Conservation (phyloP, 306 rosid species). For the Vachellia pachyceras region DNA sequence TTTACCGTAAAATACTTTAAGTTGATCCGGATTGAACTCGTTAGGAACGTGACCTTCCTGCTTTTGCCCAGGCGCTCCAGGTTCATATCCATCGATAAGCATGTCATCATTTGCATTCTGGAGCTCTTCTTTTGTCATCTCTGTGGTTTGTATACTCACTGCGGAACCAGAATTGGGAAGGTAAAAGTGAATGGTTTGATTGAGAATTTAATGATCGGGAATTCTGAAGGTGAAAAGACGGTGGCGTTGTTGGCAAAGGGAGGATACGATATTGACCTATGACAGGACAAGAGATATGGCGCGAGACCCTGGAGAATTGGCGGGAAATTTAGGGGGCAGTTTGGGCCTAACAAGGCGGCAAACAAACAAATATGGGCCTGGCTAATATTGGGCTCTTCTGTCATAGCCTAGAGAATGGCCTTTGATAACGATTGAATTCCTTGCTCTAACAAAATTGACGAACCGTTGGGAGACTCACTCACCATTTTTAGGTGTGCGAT, state of each 20-base stretch:
- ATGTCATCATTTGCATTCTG: slow-evolving; percentile 46
- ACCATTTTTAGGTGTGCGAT: no score
- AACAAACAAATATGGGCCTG: no score
- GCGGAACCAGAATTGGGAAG: not conserved
- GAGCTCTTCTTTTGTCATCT: slow-evolving; percentile 40
- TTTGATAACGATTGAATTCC: no score
- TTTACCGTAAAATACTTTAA: slow-evolving; percentile 72
- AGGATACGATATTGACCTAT: not conserved
- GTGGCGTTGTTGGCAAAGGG: not conserved
- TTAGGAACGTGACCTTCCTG: slow-evolving; percentile 39
- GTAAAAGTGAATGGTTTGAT: not conserved
- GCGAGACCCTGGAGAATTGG: slow-evolving; percentile 16
- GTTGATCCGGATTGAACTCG: slow-evolving; percentile 54
- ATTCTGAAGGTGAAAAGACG: not conserved
- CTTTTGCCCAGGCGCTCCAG: slow-evolving; percentile 35
- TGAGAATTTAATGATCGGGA: not conserved
- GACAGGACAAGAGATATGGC: not conserved
- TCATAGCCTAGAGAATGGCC: not conserved
- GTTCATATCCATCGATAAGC: slow-evolving; percentile 49
- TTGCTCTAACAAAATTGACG: not conserved
- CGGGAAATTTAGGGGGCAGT: not conserved
- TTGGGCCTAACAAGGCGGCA: not conserved
- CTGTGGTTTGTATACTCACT: not conserved
- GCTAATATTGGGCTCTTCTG: not conserved
- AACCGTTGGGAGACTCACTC: no score